Conservation (phyloP, 2,329 filamentous ascomycete genomes). For the Thielaviopsis punctulata region DNA sequence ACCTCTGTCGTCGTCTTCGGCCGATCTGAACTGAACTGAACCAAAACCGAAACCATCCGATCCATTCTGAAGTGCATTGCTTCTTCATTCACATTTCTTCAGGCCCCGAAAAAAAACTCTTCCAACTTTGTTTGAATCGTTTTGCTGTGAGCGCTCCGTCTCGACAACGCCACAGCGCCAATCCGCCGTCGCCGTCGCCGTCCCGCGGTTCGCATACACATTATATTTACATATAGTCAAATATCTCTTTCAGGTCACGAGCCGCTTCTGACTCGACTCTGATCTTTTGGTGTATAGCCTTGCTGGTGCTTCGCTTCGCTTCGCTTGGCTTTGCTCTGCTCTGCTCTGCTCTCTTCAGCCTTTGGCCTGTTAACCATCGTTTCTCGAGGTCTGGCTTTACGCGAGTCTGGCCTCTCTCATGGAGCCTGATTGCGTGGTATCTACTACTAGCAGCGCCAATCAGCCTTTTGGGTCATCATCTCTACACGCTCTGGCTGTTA, state of each 20-base stretch:
- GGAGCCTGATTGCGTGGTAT: conserved; percentile 7
- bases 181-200: background rate
- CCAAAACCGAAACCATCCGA: too few relatives aligned
- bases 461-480: conserved; percentile 6
- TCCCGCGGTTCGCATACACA: background rate
- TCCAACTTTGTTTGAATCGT: background rate
- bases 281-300: background rate
- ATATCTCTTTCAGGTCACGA: background rate
- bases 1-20: background rate
- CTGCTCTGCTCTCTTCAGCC: background rate
- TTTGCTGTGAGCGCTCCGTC: background rate
- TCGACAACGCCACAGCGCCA: background rate
- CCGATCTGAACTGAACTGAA: background rate
- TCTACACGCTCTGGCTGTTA: conserved; percentile 5
- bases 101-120: background rate
- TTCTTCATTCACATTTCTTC: background rate
- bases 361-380: background rate
- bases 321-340: background rate
- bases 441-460: conserved; percentile 3
- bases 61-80: background rate
- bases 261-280: background rate
- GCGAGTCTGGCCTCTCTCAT: conserved; percentile 8
- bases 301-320: background rate
- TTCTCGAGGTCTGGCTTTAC: background rate
- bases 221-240: background rate